These are phyloP conservation scores for Fusarium sp. DNA, from an alignment of 2,329 filamentous ascomycete genomes.

Conservation along the genomic window DNA sequence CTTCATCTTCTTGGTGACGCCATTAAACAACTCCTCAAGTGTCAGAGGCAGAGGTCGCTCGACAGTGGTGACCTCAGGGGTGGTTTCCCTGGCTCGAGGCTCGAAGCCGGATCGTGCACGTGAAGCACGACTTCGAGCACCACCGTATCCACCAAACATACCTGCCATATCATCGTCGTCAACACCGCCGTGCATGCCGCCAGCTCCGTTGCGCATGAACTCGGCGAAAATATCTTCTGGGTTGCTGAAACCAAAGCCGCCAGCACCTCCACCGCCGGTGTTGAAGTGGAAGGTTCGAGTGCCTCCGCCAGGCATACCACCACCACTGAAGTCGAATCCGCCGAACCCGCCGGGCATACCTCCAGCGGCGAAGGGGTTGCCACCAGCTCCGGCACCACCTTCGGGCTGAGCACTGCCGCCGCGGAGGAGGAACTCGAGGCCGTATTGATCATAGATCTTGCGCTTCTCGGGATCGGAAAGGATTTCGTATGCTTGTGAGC, in stretches of 20 bases:
- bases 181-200: conserved; percentile 58
- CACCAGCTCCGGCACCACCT: conserved; percentile 62
- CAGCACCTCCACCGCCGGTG: conserved; percentile 62
- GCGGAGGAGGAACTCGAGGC: conserved; percentile 89
- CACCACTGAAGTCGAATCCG: conserved; percentile 64
- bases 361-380: conserved; percentile 68
- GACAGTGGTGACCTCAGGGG: conserved; percentile 89
- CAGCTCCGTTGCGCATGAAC: conserved; percentile 72
- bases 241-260: conserved; percentile 84
- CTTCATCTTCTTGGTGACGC: conserved; percentile 95
- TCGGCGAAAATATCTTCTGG: conserved; percentile 87
- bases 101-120: conserved; percentile 57
- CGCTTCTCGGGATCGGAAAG: conserved; percentile 97
- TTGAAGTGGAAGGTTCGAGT: conserved; percentile 73
- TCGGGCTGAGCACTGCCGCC: conserved; percentile 78
- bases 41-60: conserved; percentile 84
- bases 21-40: conserved; percentile 88
- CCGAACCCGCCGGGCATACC: conserved; percentile 66
- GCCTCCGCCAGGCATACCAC: conserved; percentile 55
- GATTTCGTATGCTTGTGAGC: conserved; percentile 97
- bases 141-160: conserved; percentile 64
- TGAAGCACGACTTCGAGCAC: conserved; percentile 54
- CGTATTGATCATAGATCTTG: conserved; percentile 93
- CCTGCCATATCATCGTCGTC: conserved; percentile 63
- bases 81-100: conserved; percentile 53